phyloP scores from a whole-genome alignment of 2,329 filamentous ascomycete species.

The Thielaviopsis ethacetica region DNA sequence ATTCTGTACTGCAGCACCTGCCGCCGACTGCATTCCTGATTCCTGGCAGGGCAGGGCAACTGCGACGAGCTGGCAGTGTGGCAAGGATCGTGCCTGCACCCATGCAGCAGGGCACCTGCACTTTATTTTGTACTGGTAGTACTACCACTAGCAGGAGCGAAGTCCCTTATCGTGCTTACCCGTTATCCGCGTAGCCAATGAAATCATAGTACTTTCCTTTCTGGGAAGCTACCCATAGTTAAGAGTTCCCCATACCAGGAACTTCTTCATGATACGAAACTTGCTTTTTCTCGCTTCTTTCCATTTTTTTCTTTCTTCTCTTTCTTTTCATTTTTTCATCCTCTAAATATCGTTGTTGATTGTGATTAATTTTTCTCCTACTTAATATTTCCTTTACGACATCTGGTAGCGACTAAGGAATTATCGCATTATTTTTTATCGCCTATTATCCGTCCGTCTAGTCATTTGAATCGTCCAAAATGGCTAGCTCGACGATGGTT shows the following conservation, averaged over 20 bases:
- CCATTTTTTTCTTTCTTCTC: background rate
- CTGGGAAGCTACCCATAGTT: background rate
- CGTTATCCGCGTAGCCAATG: background rate
- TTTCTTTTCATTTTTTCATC: background rate
- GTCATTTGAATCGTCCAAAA: constrained; percentile 20
- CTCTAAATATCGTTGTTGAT: background rate
- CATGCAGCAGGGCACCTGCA: no score
- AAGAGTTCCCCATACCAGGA: background rate
- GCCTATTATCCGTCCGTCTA: background rate
- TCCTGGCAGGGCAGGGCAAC: no score
- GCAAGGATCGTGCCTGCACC: no score
- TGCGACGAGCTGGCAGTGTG: no score
- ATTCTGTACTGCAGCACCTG: no score
- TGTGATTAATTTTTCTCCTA: background rate
- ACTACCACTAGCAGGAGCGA: no score
- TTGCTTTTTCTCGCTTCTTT: background rate
- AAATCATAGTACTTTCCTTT: constrained; percentile 2
- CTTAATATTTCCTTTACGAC: background rate
- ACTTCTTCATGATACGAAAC: background rate
- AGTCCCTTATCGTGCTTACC: no score
- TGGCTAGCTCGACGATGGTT: constrained; percentile 57
- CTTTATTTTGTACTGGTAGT: no score
- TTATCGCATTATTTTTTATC: background rate
- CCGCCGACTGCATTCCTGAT: no score
- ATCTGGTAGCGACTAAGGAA: background rate